A percentile compares a stretch with the other conserved stretches of the same genome.
These are phyloP conservation scores for Limnanthes douglasii DNA, from an alignment of 345 rosid genomes.

Conservation along the genomic window DNA sequence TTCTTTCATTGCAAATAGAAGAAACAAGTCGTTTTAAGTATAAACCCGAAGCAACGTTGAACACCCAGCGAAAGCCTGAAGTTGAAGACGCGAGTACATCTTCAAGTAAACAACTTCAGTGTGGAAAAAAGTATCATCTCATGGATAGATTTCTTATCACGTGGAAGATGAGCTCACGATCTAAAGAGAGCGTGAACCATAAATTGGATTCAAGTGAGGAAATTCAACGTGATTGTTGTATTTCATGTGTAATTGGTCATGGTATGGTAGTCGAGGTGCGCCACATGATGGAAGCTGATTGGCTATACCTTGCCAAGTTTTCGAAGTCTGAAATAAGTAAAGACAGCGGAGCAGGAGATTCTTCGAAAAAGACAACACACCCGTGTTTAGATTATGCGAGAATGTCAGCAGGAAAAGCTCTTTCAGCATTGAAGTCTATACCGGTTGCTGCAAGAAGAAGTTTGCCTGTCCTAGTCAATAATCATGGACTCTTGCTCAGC, in stretches of 20 bases:
- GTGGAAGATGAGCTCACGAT: slow-evolving; percentile 28
- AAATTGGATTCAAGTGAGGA: slow-evolving; percentile 9
- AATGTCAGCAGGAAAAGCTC: slow-evolving; percentile 35
- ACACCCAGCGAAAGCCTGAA: slow-evolving; percentile 14
- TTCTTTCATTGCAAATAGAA: slow-evolving; percentile 35
- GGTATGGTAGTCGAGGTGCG: slow-evolving; percentile 34
- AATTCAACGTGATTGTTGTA: slow-evolving; percentile 6
- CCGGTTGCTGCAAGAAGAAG: slow-evolving; percentile 68
- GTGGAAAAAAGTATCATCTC: slow-evolving; percentile 40
- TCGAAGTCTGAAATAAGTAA: slow-evolving; percentile 18
- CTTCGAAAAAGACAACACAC: slow-evolving; percentile 11
- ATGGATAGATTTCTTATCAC: slow-evolving; percentile 65
- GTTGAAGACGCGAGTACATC: slow-evolving; percentile 7
- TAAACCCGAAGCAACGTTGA: slow-evolving; percentile 26
- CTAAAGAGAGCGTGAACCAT: slow-evolving; percentile 4
- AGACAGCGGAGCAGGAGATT: not conserved
- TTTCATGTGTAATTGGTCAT: slow-evolving; percentile 14
- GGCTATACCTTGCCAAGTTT: slow-evolving; percentile 66
- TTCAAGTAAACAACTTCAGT: slow-evolving; percentile 17
- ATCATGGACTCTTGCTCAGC: slow-evolving; percentile 37
- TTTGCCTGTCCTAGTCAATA: slow-evolving; percentile 52
- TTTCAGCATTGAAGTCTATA: slow-evolving; percentile 32
- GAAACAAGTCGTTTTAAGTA: slow-evolving; percentile 44
- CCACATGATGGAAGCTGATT: slow-evolving; percentile 56
- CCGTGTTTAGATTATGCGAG: slow-evolving; percentile 16